A percentile compares a stretch with the other conserved stretches of the same genome.
phyloP scores from a whole-genome alignment of 768 basidiomycete species.

The Auriculariales sp. region DNA sequence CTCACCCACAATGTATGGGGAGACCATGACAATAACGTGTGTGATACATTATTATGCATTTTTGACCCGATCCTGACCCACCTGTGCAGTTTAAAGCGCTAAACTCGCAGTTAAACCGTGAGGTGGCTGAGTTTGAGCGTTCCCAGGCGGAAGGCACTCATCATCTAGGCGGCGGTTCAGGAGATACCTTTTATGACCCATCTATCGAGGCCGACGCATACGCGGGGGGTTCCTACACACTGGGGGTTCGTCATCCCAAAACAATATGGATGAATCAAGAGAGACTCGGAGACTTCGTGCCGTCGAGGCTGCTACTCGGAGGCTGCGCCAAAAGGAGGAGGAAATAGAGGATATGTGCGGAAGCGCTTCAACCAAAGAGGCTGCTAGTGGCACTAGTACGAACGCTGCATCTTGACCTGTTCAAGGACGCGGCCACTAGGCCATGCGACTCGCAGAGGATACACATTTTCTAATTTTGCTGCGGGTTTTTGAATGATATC shows the following conservation, averaged over 20 bases:
- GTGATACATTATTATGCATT: slow-evolving; percentile 12
- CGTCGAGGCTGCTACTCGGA: slow-evolving; percentile 45
- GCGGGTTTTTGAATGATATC: no score
- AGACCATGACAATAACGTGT: slow-evolving; percentile 58
- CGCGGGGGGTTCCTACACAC: slow-evolving; percentile 24
- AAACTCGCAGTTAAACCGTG: slow-evolving; percentile 58
- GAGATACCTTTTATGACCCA: slow-evolving; percentile 37
- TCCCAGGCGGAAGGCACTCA: slow-evolving; percentile 38
- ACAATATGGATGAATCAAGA: slow-evolving; percentile 24
- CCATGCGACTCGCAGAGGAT: no score
- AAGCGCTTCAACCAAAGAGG: no score
- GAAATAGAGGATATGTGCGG: slow-evolving; percentile 62
- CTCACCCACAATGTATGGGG: slow-evolving; percentile 62
- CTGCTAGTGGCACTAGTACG: no score
- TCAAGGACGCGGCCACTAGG: no score
- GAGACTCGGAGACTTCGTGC: slow-evolving; percentile 44
- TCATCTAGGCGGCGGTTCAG: slow-evolving; percentile 26
- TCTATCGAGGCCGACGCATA: slow-evolving; percentile 41
- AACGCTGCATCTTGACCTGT: no score
- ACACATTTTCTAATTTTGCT: no score
- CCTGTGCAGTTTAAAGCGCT: slow-evolving; percentile 50
- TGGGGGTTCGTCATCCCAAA: slow-evolving; percentile 23
- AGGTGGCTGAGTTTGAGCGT: slow-evolving; percentile 55
- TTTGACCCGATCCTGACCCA: not conserved
- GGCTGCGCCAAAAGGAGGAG: slow-evolving; percentile 51